Evolutionary conservation across 306 rosid genomes (phyloP), one percentile per base, ranked within the genome.

Genomic region (Begonia masoniana): DNA sequence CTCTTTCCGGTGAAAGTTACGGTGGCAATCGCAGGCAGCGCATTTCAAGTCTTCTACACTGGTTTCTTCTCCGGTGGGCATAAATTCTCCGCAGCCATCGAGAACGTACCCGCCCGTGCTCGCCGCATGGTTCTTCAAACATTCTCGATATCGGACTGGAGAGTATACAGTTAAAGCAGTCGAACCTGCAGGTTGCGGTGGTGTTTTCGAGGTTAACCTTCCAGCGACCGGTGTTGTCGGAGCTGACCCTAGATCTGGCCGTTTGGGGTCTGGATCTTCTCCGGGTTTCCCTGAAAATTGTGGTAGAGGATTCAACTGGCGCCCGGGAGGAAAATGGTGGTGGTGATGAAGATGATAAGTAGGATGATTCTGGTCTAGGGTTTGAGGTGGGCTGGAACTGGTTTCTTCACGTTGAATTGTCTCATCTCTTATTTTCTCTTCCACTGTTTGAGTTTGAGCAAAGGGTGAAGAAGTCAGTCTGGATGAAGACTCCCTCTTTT

Each of bases 71-170:
- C 93, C 93, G 14, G 77, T 60, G 13, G 96, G 84, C 99, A 87
- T 86, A 79, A 92, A 92, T 64, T 92, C 99, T n/a, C 96, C 93
- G 57, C 99, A 92, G 1, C 99, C 99, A 50, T 92, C 99, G 5
- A 87, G 77, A 35, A 79, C 83, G 63, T 79, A 82, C 61, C 93
- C 78, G 39, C 99, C 99, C 57, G 54, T 74, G 68, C 71, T 76
- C n/a, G 95, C 99, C 6, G 96, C 99, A 59, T 92, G 95, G 61
- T 92, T 92, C 65, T 71, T 78, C 69, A 73, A 58, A 67, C 99
- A 92, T 78, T 92, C 99, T 62, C 80, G 70, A 57, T 92, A 86
- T 50, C 79, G 56, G n/a, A 66, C 62, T 19, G 17, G 51, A 0
- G 68, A 51, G 8, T 60, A 15, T 2, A 58, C 24, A 13, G 47